These are phyloP conservation scores for Trametes coccinea DNA, from an alignment of 768 basidiomycete species.

Conservation along the genomic window DNA sequence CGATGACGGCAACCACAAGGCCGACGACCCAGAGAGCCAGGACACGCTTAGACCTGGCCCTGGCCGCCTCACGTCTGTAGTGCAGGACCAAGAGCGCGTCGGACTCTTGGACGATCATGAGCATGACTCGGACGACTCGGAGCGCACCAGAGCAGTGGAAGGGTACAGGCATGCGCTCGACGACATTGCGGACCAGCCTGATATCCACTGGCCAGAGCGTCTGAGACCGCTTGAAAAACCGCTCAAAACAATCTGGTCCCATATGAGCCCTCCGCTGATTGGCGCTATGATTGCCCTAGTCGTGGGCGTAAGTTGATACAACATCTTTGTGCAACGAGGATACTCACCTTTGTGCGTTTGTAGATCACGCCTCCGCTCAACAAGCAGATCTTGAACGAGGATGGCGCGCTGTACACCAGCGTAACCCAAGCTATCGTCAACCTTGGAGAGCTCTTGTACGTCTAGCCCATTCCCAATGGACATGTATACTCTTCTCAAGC, in stretches of 20 bases:
- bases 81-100: slow-evolving; percentile 32
- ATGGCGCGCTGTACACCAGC: slow-evolving; percentile 28
- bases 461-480: background rate
- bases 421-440: slow-evolving; percentile 28
- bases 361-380: slow-evolving; percentile 29
- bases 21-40: slow-evolving; percentile 13
- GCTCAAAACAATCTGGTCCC: slow-evolving; percentile 16
- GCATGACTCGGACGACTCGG: slow-evolving; percentile 6
- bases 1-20: slow-evolving; percentile 21
- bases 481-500: background rate
- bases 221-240: slow-evolving; percentile 24
- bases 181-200: slow-evolving; percentile 27
- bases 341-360: background rate
- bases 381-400: slow-evolving; percentile 21
- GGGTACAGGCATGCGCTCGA: slow-evolving; percentile 19
- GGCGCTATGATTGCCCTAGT: slow-evolving; percentile 31
- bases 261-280: slow-evolving; percentile 31
- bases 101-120: slow-evolving; percentile 29
- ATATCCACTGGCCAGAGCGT: slow-evolving; percentile 27
- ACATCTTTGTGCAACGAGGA: too few relatives aligned
- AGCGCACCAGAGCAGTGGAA: background rate
- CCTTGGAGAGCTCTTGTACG: slow-evolving; percentile 33
- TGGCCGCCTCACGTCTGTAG: slow-evolving; percentile 18
- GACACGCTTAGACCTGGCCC: slow-evolving; percentile 21
- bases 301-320: slow-evolving; percentile 24